Base-by-base conservation (phyloP, 495 filamentous ascomycete genomes). In the Copromyces sp. region DNA sequence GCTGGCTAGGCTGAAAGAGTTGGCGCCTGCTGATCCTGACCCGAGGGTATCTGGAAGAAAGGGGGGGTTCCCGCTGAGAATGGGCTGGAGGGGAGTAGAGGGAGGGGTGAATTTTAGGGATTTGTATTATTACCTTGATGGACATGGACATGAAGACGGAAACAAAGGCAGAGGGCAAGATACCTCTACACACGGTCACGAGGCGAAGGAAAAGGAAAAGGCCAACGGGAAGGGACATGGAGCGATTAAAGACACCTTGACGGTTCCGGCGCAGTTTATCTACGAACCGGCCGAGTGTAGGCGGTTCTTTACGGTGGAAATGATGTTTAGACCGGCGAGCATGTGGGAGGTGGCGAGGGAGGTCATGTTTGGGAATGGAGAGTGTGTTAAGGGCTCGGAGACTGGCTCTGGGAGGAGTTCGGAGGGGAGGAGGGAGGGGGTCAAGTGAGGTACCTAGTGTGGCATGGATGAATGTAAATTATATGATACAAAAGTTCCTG, bases 371-470 rank as follows among this genome's bases (percentile, higher is more conserved):
- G 38, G 39, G 1, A 42, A 32, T 6, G 72, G 70, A 8, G 75
- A 68, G 41, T 78, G 77, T 32, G 77, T 77, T 17, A 16, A 41
- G 12, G 14, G 4, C 14, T 41, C 40, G 14, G 40, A 41, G 4
- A 41, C 40, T 41, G 4, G 39, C 35, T 37, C 35, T 37, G 35
- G 35, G 35, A 24, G 24, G 24, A 24, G 24, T 24, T 24, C 1
- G 24, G 24, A 24, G n/a, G n/a, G n/a, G n/a, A n/a, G n/a, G n/a
- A n/a, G n/a, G n/a, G n/a, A n/a, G 24, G 24, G 0, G 24, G 24
- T 24, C 24, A 24, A 1, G 24, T 24, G 1, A 24, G 24, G 24
- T 24, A 24, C n/a, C n/a, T 24, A 24, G 24, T 24, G 24, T 24
- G 24, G 24, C 24, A 24, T 24, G 24, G 24, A 24, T 24, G 24